These are phyloP conservation scores for Lentinula raphanica DNA, from an alignment of 768 basidiomycete genomes.

Conservation along the genomic window DNA sequence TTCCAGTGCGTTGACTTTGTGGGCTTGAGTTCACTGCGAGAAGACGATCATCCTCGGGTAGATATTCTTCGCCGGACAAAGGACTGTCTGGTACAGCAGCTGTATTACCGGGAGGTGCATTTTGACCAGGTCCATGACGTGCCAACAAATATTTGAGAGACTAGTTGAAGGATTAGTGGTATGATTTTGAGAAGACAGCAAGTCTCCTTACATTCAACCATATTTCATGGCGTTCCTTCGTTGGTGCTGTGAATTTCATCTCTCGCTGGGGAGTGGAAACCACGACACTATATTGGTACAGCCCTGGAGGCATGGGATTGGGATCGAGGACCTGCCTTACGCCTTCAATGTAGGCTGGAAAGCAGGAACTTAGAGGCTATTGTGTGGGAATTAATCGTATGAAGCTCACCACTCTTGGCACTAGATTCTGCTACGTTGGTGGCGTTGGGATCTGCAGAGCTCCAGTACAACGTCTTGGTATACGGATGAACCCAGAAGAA, in stretches of 20 bases:
- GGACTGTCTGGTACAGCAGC: conserved; percentile 43
- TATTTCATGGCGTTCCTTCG: conserved; percentile 93
- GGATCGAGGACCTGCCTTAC: conserved; percentile 90
- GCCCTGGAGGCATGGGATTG: conserved; percentile 92
- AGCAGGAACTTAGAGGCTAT: conserved; percentile 8
- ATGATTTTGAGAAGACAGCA: conserved; percentile 11
- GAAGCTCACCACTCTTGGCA: conserved; percentile 86
- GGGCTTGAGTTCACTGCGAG: conserved; percentile 52
- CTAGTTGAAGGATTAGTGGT: conserved; percentile 33
- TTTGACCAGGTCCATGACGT: conserved; percentile 45
- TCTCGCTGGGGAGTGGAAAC: conserved; percentile 91
- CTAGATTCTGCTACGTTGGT: conserved; percentile 84
- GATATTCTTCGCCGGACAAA: conserved; percentile 38
- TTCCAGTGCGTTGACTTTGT: conserved; percentile 66
- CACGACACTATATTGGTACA: conserved; percentile 89
- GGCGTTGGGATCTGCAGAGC: conserved; percentile 88
- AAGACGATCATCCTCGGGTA: conserved; percentile 46
- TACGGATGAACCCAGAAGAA: conserved; percentile 99
- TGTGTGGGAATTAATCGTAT: conserved; percentile 1
- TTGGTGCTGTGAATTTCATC: conserved; percentile 98
- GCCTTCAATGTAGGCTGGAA: conserved; percentile 83
- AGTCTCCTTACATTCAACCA: conserved; percentile 75
- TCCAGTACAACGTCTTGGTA: conserved; percentile 97
- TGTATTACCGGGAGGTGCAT: conserved; percentile 34
- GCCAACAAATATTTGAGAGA: conserved; percentile 88